Percentiles rank a stretch among this genome's conserved stretches.
Conservation (phyloP, 257 asterid species). For the Gentiana macrophylla region DNA sequence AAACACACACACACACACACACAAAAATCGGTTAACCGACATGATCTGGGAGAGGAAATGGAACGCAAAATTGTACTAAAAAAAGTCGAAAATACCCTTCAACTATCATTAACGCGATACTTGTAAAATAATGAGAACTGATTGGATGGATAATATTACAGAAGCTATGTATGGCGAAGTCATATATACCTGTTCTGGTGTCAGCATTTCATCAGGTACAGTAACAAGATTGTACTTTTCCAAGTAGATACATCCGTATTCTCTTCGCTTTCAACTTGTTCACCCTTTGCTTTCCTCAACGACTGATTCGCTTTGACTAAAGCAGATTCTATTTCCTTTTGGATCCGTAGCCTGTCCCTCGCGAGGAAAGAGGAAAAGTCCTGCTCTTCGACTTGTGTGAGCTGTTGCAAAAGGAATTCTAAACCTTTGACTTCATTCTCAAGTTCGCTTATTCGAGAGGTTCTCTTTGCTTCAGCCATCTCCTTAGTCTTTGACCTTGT, state of each 20-base stretch:
- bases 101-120: too few species aligned
- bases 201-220: constrained; percentile 69
- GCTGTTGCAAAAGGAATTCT: constrained; percentile 65
- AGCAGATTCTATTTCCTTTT: constrained; percentile 70
- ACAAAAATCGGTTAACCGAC: not conserved
- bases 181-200: constrained; percentile 68
- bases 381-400: constrained; percentile 43
- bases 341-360: constrained; percentile 43
- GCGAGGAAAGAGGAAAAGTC: constrained; percentile 51
- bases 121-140: too few species aligned
- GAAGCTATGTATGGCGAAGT: not conserved
- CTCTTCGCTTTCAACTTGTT: constrained; percentile 64
- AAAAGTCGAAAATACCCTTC: too few species aligned
- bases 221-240: constrained; percentile 69
- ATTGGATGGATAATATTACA: not conserved
- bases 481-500: constrained; percentile 98
- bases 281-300: constrained; percentile 90
- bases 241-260: constrained; percentile 47
- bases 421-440: constrained; percentile 77
- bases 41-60: too few species aligned
- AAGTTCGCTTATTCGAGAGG: constrained; percentile 76
- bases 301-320: constrained; percentile 61
- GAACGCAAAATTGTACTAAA: too few species aligned
- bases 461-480: constrained; percentile 97
- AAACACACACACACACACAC: not conserved